Evolutionary conservation across 371 early-diverging fungal species (phyloP).

Genomic region (Nematocida ironsii): DNA sequence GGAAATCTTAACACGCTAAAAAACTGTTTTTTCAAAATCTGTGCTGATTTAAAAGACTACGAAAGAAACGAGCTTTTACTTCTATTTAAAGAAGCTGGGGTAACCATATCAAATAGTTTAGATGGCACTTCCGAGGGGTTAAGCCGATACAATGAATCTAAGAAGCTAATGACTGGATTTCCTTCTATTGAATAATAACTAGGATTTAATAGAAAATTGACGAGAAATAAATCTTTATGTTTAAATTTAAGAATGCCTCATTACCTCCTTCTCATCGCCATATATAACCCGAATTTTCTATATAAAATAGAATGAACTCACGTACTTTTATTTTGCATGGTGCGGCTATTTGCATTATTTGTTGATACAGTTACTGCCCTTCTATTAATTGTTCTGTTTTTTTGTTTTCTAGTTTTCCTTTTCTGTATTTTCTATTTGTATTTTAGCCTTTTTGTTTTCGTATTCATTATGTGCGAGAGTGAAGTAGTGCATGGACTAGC

Average conservation of each 20-base stretch:
- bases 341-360: too few relatives aligned
- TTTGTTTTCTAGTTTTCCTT: neutral
- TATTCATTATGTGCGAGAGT: neutral
- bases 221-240: too few relatives aligned
- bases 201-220: too few relatives aligned
- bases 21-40: slow-evolving; percentile 47
- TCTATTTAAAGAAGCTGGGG: slow-evolving; percentile 30
- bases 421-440: neutral
- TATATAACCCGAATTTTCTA: too few relatives aligned
- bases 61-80: slow-evolving; percentile 37
- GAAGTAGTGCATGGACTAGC: slow-evolving; percentile 47
- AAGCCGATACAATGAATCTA: slow-evolving; percentile 17
- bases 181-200: slow-evolving; percentile 8
- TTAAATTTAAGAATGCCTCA: too few relatives aligned
- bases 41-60: slow-evolving; percentile 26
- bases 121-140: slow-evolving; percentile 3
- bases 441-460: slow-evolving; percentile 10
- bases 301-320: too few relatives aligned
- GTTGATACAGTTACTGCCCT: too few relatives aligned
- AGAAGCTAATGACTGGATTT: neutral
- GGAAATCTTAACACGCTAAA: slow-evolving; percentile 37
- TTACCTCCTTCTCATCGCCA: too few relatives aligned
- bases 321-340: too few relatives aligned
- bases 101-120: slow-evolving; percentile 17
- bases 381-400: too few relatives aligned